A percentile compares a stretch with the other conserved stretches of the same genome.
Evolutionary conservation across 2,329 filamentous ascomycete species (phyloP).

Genomic region (Fusarium sp.): DNA sequence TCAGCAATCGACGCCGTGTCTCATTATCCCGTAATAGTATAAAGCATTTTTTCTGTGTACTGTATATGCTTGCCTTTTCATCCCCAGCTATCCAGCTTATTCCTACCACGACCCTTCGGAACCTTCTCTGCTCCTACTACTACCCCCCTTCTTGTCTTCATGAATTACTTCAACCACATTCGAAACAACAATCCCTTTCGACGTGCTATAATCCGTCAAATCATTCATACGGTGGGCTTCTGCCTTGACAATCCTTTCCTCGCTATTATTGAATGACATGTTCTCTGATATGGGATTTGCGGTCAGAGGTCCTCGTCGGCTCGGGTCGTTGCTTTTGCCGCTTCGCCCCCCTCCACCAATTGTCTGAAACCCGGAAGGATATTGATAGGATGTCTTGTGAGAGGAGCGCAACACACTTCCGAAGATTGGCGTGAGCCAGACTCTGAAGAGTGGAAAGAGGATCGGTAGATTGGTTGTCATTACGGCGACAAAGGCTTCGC

Average conservation of each 20-base stretch:
- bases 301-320: conserved; percentile 45
- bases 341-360: conserved; percentile 51
- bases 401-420: conserved; percentile 48
- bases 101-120: conserved; percentile 24
- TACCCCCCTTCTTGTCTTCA: conserved; percentile 30
- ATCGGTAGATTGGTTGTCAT: conserved; percentile 53
- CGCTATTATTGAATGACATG: conserved; percentile 50
- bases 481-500: conserved; percentile 54
- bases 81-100: rapidly evolving
- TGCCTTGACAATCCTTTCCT: conserved; percentile 54
- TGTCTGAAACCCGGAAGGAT: conserved; percentile 50
- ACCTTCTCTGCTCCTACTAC: not conserved
- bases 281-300: conserved; percentile 49
- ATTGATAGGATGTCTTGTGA: conserved; percentile 49
- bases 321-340: conserved; percentile 42
- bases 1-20: too few relatives aligned
- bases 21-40: too few relatives aligned
- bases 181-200: conserved; percentile 52
- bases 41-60: not conserved
- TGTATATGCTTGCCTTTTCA: not conserved
- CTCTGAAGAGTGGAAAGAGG: conserved; percentile 55
- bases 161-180: conserved; percentile 51
- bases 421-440: conserved; percentile 49
- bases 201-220: conserved; percentile 15
- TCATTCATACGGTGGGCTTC: conserved; percentile 50